Conservation (phyloP, 2,329 filamentous ascomycete species). For the Furcasterigmium furcatum region DNA sequence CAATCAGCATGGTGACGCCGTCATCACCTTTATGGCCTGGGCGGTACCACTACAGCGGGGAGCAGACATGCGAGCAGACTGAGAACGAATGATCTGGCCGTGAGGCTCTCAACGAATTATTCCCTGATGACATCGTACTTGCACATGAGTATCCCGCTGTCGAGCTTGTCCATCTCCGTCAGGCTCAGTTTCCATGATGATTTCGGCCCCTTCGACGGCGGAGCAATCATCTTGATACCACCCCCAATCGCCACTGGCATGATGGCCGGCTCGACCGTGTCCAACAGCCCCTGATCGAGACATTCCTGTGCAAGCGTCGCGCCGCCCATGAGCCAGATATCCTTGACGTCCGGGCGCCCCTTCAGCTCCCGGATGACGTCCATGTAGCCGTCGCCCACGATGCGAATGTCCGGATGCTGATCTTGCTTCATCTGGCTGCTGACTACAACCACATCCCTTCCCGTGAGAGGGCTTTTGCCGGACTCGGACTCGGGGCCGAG, state of each 20-base stretch:
- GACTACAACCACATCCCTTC: conserved; percentile 20
- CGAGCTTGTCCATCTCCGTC: conserved; percentile 8
- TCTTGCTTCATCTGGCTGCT: conserved; percentile 15
- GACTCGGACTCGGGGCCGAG: conserved; percentile 1
- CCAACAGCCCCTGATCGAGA: conserved; percentile 23
- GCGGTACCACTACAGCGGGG: too few relatives aligned
- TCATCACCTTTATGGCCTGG: too few relatives aligned
- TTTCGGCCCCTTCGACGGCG: not conserved
- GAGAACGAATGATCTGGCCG: too few relatives aligned
- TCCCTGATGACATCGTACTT: conserved; percentile 13
- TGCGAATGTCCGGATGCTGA: conserved; percentile 17
- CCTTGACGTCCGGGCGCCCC: conserved; percentile 10
- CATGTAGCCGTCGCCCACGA: conserved; percentile 15
- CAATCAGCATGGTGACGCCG: too few relatives aligned
- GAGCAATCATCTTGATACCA: conserved; percentile 21
- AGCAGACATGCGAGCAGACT: too few relatives aligned
- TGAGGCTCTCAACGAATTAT: too few relatives aligned
- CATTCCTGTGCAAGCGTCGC: conserved; percentile 21
- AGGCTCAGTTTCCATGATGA: not conserved
- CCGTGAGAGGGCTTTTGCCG: conserved; percentile 17
- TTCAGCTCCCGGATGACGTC: conserved; percentile 17
- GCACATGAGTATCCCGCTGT: conserved; percentile 17
- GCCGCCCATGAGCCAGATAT: conserved; percentile 34
- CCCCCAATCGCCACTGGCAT: conserved; percentile 19
- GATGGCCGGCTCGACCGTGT: conserved; percentile 23